Evolutionary conservation across 805 yeast genomes (phyloP).

Genomic region (Metschnikowia corniflorae): DNA sequence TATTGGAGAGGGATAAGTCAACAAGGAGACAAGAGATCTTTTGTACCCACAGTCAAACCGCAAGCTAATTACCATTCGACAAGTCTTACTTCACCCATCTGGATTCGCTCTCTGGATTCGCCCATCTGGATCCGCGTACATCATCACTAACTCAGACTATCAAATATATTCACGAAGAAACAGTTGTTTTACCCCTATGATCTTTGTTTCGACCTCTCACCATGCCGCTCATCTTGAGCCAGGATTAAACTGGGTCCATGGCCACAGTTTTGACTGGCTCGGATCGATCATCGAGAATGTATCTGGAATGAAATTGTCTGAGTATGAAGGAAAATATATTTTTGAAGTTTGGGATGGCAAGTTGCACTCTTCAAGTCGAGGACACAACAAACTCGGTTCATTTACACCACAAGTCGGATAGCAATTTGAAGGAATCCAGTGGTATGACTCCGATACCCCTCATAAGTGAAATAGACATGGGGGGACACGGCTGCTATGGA

Average conservation of each 20-base stretch:
- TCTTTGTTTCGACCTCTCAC: conserved; percentile 25
- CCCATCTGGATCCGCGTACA: too few species aligned
- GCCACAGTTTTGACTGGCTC: conserved; percentile 37
- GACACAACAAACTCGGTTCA: conserved; percentile 7
- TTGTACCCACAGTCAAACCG: conserved; percentile 6
- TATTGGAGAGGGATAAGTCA: conserved; percentile 14
- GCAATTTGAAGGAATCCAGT: conserved; percentile 3
- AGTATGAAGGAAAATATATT: conserved; percentile 30
- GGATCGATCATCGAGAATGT: conserved; percentile 35
- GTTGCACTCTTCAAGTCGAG: conserved; percentile 16
- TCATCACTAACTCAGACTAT: conserved; percentile 31
- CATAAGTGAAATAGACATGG: conserved; percentile 32
- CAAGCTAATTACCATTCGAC: conserved; percentile 15
- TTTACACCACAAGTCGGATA: conserved; percentile 8
- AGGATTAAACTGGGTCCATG: conserved; percentile 36
- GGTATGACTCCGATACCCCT: conserved; percentile 11
- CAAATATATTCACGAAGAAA: conserved; percentile 19
- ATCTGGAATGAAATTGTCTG: conserved; percentile 31
- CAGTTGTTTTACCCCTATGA: conserved; percentile 22
- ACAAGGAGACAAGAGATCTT: conserved; percentile 15
- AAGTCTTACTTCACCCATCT: conserved; percentile 16
- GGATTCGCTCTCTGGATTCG: too few species aligned
- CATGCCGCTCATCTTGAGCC: conserved; percentile 31
- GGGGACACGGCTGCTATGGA: conserved; percentile 43
- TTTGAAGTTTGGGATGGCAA: conserved; percentile 32